These are phyloP conservation scores for Podospora australis DNA, from an alignment of 495 filamentous ascomycete genomes.

Conservation along the genomic window DNA sequence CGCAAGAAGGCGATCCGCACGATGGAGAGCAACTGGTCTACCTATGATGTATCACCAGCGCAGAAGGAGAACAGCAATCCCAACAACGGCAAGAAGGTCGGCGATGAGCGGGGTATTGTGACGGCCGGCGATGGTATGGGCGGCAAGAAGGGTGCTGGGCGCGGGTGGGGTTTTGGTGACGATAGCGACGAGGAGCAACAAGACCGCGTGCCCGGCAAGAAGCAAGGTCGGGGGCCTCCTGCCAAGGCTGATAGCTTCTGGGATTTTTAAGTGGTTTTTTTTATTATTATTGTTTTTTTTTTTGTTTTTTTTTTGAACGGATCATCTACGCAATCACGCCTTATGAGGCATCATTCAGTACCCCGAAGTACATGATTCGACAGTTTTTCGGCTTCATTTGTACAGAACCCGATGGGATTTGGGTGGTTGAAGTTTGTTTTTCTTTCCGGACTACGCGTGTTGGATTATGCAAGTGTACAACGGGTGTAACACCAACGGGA, in stretches of 20 bases:
- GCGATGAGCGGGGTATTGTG: slow-evolving; percentile 43
- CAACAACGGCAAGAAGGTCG: slow-evolving; percentile 23
- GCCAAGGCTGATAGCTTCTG: slow-evolving; percentile 40
- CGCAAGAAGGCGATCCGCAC: slow-evolving; percentile 56
- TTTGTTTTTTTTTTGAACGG: neutral
- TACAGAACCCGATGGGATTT: no score
- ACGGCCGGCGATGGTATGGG: slow-evolving; percentile 71
- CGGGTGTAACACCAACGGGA: no score
- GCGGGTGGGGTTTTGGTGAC: slow-evolving; percentile 57
- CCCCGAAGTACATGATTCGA: no score
- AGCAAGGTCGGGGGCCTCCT: slow-evolving; percentile 19
- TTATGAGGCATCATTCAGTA: no score
- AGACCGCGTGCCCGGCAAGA: slow-evolving; percentile 29
- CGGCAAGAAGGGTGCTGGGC: slow-evolving; percentile 53
- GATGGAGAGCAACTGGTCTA: slow-evolving; percentile 61
- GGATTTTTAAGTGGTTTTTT: slow-evolving; percentile 44
- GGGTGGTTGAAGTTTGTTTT: neutral
- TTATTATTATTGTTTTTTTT: slow-evolving; percentile 1
- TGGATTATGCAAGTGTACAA: neutral
- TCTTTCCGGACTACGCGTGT: neutral
- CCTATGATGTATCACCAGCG: slow-evolving; percentile 56
- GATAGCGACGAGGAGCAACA: slow-evolving; percentile 37
- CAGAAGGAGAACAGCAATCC: slow-evolving; percentile 41
- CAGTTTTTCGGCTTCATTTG: no score
- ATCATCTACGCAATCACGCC: no score